Evolutionary conservation across 345 rosid species (phyloP).

Genomic region (Physaria fendleri): DNA sequence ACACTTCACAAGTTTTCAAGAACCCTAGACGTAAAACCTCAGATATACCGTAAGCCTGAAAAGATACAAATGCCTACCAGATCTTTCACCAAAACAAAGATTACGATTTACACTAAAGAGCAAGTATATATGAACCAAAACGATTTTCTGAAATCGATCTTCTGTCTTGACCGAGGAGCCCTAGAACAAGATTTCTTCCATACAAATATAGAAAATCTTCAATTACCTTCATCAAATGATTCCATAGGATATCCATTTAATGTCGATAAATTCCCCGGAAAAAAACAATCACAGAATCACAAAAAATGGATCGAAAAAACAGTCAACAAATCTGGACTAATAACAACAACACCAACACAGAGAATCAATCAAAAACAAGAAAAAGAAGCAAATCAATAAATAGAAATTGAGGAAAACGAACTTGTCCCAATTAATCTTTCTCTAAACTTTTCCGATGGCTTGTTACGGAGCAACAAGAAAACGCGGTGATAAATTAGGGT

Average conservation of each 20-base stretch:
- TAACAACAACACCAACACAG: not conserved
- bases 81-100: not conserved
- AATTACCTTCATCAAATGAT: constrained; percentile 2
- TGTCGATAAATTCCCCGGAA: not conserved
- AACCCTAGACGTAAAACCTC: not conserved
- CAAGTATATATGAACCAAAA: not conserved
- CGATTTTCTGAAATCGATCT: constrained; percentile 6
- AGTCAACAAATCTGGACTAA: not conserved
- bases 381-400: not conserved
- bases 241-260: not conserved
- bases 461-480: constrained; percentile 1
- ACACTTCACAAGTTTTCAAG: not conserved
- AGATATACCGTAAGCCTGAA: no score
- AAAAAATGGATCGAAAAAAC: constrained; percentile 16
- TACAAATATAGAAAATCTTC: not conserved
- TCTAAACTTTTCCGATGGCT: not conserved
- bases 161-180: not conserved
- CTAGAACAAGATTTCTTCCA: not conserved
- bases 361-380: not conserved
- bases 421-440: constrained; percentile 95
- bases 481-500: constrained; percentile 21
- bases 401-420: constrained; percentile 2
- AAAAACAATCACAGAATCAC: constrained; percentile 9
- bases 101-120: not conserved
- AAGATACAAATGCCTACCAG: not conserved